These are phyloP conservation scores for Pseudogymnoascus sp. DNA, from an alignment of 2,329 filamentous ascomycete species.

Conservation along the genomic window DNA sequence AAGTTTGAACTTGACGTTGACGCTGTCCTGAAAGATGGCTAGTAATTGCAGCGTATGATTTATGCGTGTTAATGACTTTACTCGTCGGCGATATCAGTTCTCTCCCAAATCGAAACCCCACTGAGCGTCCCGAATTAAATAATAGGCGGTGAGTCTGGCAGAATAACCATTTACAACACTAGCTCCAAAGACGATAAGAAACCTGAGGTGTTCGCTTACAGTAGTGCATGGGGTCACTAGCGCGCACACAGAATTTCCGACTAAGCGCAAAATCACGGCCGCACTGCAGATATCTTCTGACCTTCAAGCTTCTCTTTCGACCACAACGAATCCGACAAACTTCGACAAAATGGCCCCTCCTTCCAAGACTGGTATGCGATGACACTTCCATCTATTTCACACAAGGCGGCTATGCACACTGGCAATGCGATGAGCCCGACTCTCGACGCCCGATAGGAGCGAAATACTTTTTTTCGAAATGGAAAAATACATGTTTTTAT, in stretches of 20 bases:
- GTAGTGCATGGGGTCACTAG: not conserved
- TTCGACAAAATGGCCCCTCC: constrained; percentile 13
- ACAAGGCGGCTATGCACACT: constrained; percentile 11
- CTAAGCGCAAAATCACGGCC: constrained; percentile 2
- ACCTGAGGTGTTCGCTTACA: not conserved
- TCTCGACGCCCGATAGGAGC: constrained; percentile 9
- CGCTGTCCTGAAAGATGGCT: not conserved
- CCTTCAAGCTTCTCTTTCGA: constrained; percentile 8
- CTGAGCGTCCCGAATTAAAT: not conserved
- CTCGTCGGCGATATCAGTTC: not conserved
- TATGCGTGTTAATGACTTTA: not conserved
- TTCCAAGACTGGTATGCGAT: constrained; percentile 29
- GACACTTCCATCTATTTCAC: not conserved
- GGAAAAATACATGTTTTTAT: constrained; percentile 1
- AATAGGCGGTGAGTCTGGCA: not conserved
- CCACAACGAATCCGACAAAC: constrained; percentile 10
- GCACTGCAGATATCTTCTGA: constrained; percentile 1
- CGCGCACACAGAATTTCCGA: constrained; percentile 5
- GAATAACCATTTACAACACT: not conserved
- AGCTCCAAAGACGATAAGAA: not conserved
- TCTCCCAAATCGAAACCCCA: not conserved
- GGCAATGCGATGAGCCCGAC: constrained; percentile 17
- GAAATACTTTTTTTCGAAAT: constrained; percentile 13
- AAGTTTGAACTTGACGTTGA: not conserved
- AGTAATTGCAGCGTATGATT: not conserved